These are phyloP conservation scores for Picea abies DNA, from an alignment of 83 land plant species.

Conservation along the genomic window DNA sequence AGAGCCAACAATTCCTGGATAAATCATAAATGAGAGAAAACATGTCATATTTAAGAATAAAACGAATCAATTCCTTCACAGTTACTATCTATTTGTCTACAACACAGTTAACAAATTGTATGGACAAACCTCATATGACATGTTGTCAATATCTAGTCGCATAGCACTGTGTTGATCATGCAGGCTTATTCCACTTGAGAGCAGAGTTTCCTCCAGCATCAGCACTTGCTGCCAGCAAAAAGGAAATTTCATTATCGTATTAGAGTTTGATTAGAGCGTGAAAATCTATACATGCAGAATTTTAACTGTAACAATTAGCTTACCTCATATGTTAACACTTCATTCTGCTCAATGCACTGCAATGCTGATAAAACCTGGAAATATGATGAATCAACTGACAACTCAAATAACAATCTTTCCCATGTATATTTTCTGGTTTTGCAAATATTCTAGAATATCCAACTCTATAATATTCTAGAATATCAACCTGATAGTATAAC, in stretches of 20 bases:
- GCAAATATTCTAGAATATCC: too few relatives aligned
- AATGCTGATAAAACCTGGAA: slow-evolving; percentile 4
- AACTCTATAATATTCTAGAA: too few relatives aligned
- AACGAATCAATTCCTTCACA: neutral
- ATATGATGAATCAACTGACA: neutral
- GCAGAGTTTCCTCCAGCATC: slow-evolving; percentile 63
- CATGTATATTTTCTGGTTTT: too few relatives aligned
- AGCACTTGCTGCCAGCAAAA: slow-evolving; percentile 45
- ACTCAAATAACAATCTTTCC: too few relatives aligned
- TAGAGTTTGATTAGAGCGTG: too few relatives aligned
- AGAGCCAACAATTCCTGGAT: slow-evolving; percentile 58
- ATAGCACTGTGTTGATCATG: slow-evolving; percentile 78
- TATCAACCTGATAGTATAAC: too few relatives aligned
- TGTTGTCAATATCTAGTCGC: slow-evolving; percentile 83
- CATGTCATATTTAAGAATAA: neutral
- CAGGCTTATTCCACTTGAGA: slow-evolving; percentile 61
- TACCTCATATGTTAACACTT: neutral
- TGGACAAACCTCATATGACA: slow-evolving; percentile 79
- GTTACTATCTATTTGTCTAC: neutral
- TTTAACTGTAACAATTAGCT: neutral
- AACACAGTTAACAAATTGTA: neutral
- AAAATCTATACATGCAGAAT: too few relatives aligned
- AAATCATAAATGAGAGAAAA: neutral
- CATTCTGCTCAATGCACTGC: slow-evolving; percentile 1
- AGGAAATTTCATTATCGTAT: neutral